These are phyloP conservation scores for Solanum chmielewskii DNA, from an alignment of 257 asterid genomes.

Conservation along the genomic window DNA sequence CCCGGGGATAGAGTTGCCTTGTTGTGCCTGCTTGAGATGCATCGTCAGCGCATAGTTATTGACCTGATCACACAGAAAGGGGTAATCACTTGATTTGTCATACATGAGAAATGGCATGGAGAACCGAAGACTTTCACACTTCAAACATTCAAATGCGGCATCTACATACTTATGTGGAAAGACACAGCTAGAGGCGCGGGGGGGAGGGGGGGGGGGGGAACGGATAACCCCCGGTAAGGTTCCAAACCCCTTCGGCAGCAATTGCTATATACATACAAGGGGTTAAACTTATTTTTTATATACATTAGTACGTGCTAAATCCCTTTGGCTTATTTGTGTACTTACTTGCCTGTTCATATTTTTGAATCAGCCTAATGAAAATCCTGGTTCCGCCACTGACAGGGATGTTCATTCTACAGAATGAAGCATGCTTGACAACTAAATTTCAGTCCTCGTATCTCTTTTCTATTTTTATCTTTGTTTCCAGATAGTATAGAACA, in stretches of 20 bases:
- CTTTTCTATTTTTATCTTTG: neutral
- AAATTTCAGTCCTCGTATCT: neutral
- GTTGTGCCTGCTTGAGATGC: conserved; percentile 94
- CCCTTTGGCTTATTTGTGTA: neutral
- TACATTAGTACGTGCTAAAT: neutral
- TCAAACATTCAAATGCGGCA: too few relatives aligned
- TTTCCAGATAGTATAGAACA: neutral
- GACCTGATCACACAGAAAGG: conserved; percentile 25
- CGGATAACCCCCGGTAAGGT: neutral
- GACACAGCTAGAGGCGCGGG: too few relatives aligned
- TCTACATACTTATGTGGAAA: too few relatives aligned
- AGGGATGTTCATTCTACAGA: neutral
- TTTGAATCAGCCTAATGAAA: neutral
- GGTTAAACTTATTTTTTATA: neutral
- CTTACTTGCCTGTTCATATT: neutral
- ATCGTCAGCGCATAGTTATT: conserved; percentile 65
- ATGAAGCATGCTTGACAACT: neutral
- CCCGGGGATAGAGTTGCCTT: conserved; percentile 56
- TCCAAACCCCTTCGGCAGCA: neutral
- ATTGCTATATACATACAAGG: neutral
- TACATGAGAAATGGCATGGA: neutral
- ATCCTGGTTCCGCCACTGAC: neutral
- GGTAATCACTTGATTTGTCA: neutral
- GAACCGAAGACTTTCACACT: neutral
- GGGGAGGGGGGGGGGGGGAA: neutral